These are phyloP conservation scores for Colletotrichum sp. DNA, from an alignment of 2,329 filamentous ascomycete species.

Conservation along the genomic window DNA sequence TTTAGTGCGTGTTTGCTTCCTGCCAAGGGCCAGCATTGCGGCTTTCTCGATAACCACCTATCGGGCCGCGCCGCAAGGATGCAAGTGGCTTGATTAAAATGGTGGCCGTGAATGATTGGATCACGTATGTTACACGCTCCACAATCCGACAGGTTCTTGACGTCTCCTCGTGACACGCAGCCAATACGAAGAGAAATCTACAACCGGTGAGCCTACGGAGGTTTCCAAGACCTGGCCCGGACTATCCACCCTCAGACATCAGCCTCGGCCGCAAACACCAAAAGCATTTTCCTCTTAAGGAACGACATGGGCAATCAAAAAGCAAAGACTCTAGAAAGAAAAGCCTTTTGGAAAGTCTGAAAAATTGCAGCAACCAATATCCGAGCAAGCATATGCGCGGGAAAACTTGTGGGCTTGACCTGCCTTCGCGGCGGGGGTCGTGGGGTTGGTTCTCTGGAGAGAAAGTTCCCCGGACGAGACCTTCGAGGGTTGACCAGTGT, in stretches of 20 bases:
- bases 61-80: constrained; percentile 13
- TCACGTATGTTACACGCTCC: background rate
- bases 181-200: background rate
- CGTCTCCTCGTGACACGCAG: background rate
- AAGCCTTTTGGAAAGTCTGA: background rate
- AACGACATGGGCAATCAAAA: background rate
- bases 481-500: background rate
- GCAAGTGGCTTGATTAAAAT: background rate
- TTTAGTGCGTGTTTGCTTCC: background rate
- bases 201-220: background rate
- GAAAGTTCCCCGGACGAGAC: background rate
- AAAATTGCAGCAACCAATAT: background rate
- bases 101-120: background rate
- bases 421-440: background rate
- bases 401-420: background rate
- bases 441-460: background rate
- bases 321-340: background rate
- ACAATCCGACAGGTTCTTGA: background rate
- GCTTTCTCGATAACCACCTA: constrained; percentile 4
- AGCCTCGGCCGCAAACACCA: background rate
- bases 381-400: background rate
- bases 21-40: background rate
- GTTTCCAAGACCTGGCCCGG: background rate
- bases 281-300: background rate
- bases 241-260: background rate